Evolutionary conservation across 2,329 filamentous ascomycete species (phyloP).

Genomic region (Trichothecium roseum): DNA sequence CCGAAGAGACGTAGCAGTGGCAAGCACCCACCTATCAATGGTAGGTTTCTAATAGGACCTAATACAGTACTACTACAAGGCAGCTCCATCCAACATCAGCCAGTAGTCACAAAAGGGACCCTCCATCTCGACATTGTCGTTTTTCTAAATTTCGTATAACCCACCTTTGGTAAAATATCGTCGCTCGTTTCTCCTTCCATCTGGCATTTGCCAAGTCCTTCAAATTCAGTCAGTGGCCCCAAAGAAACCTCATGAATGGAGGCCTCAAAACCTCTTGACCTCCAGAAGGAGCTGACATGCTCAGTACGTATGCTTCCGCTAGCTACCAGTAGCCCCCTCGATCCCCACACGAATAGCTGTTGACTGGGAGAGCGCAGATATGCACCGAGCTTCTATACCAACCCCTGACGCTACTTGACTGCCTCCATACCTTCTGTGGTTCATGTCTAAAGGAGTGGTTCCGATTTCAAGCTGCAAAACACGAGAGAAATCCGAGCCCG

Average conservation of each 20-base stretch:
- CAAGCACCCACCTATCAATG: too few species aligned
- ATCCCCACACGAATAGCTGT: neutral
- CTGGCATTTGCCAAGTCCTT: neutral
- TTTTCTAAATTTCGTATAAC: too few species aligned
- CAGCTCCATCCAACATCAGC: too few species aligned
- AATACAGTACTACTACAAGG: too few species aligned
- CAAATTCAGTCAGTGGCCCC: neutral
- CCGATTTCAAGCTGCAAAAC: constrained; percentile 58
- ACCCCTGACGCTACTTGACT: constrained; percentile 83
- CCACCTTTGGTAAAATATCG: neutral
- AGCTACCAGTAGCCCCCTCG: neutral
- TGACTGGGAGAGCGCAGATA: constrained; percentile 49
- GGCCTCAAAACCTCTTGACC: constrained; percentile 47
- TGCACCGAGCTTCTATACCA: constrained; percentile 93
- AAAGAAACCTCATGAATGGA: constrained; percentile 33
- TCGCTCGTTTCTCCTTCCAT: neutral
- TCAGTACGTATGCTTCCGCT: constrained; percentile 53
- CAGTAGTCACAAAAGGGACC: too few species aligned
- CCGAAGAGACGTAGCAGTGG: too few species aligned
- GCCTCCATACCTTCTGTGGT: constrained; percentile 91
- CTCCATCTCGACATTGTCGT: too few species aligned
- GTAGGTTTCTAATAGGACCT: too few species aligned
- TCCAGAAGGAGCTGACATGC: constrained; percentile 91
- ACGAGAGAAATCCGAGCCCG: constrained; percentile 37
- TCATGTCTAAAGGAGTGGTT: constrained; percentile 97